These are phyloP conservation scores for Hordeum pubiflorum DNA, from an alignment of 202 grass and related monocot species.

Conservation along the genomic window DNA sequence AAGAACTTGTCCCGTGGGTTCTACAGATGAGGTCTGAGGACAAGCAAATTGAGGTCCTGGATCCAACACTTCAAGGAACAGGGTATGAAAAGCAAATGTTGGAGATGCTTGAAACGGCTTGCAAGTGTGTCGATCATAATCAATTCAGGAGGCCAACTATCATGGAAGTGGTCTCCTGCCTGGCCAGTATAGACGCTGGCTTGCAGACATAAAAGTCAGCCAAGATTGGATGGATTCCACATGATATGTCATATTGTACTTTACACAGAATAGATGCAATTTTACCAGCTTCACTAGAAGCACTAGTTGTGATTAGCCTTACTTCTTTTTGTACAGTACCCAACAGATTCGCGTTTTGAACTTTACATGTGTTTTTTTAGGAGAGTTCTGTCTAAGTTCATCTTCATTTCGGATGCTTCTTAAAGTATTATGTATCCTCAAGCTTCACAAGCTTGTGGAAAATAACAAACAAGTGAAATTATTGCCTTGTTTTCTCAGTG, in stretches of 20 bases:
- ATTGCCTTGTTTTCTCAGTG: neutral
- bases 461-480: neutral
- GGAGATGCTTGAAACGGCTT: constrained; percentile 54
- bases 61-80: constrained; percentile 29
- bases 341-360: neutral
- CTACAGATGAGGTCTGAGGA: constrained; percentile 31
- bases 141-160: neutral
- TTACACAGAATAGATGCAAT: neutral
- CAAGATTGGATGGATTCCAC: neutral
- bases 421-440: neutral
- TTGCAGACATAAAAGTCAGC: neutral
- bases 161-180: neutral
- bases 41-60: constrained; percentile 37
- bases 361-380: neutral
- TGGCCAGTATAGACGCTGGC: neutral
- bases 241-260: neutral
- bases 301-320: neutral
- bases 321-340: neutral
- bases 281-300: neutral
- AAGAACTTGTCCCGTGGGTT: constrained; percentile 66
- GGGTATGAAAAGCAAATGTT: constrained; percentile 55
- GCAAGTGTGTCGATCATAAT: constrained; percentile 39
- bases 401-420: neutral
- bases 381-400: neutral
- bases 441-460: neutral